These are phyloP conservation scores for Ammopiptanthus mongolicus DNA, from an alignment of 306 rosid genomes.

Conservation along the genomic window DNA sequence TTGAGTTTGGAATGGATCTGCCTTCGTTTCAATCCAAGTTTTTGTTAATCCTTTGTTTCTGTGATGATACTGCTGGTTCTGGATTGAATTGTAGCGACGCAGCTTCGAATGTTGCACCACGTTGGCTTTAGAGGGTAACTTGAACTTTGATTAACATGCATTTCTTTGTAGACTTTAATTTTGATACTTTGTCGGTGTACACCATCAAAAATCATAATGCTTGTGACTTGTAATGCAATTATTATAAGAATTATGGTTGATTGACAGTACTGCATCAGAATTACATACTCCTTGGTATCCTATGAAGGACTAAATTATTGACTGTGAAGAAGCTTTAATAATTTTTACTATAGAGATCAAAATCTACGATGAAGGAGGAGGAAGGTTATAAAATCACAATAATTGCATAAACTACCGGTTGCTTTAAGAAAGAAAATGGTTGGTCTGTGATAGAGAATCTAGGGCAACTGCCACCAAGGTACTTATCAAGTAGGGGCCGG, in stretches of 20 bases:
- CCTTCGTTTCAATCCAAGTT: neutral
- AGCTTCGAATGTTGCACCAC: neutral
- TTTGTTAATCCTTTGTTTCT: too few relatives aligned
- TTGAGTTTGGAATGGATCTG: neutral
- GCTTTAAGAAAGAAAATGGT: neutral
- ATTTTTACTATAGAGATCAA: neutral
- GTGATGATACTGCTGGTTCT: neutral
- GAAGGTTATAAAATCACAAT: neutral
- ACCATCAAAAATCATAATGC: too few relatives aligned
- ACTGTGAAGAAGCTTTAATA: neutral
- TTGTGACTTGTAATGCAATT: too few relatives aligned
- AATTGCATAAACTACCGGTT: neutral
- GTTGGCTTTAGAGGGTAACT: neutral
- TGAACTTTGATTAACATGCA: neutral
- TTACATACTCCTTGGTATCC: neutral
- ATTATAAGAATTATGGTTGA: too few relatives aligned
- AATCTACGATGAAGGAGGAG: neutral
- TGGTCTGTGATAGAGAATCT: neutral
- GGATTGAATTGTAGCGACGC: neutral
- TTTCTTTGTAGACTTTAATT: too few relatives aligned
- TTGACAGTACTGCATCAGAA: too few relatives aligned
- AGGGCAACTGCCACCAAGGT: neutral
- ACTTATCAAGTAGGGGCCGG: neutral
- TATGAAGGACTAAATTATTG: neutral
- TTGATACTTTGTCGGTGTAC: too few relatives aligned